These are phyloP conservation scores for Astrephomene gubernaculifera DNA, from an alignment of 139 green algal genomes.

Conservation along the genomic window DNA sequence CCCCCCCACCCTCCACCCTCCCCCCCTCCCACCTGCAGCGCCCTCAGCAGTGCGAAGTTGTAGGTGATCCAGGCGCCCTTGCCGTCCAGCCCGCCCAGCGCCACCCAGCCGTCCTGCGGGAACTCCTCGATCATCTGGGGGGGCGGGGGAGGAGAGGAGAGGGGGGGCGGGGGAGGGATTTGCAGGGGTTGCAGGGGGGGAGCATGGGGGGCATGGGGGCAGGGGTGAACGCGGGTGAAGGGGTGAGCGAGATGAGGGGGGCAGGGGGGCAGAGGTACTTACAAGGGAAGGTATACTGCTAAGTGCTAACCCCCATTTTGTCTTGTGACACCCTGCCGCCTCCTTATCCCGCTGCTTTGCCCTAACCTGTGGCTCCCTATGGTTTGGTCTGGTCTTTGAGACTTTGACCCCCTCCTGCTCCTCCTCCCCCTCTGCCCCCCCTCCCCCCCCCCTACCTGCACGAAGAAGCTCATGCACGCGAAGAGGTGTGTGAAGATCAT, in stretches of 20 bases:
- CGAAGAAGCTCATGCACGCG: slow-evolving; percentile 58
- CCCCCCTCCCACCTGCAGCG: slow-evolving; percentile 5
- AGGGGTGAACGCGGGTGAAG: too few relatives aligned
- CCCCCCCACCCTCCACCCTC: too few relatives aligned
- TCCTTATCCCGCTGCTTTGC: too few relatives aligned
- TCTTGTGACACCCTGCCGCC: too few relatives aligned
- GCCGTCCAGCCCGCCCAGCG: slow-evolving; percentile 16
- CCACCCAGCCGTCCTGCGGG: slow-evolving; percentile 56
- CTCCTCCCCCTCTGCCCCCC: neutral
- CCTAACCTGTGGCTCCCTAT: too few relatives aligned
- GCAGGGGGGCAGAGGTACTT: too few relatives aligned
- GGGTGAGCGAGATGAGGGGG: too few relatives aligned
- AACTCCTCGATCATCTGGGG: slow-evolving; percentile 45
- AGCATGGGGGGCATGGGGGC: too few relatives aligned
- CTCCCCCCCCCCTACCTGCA: slow-evolving; percentile 43
- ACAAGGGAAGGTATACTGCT: too few relatives aligned
- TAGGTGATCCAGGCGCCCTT: slow-evolving; percentile 9
- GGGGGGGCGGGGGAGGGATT: neutral
- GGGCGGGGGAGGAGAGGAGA: neutral
- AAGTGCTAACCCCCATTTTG: too few relatives aligned
- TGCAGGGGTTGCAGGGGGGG: neutral
- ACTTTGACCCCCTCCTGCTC: neutral
- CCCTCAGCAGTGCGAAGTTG: slow-evolving; percentile 35
- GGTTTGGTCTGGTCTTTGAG: too few relatives aligned
- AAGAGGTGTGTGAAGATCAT: slow-evolving; percentile 64